phyloP scores from a whole-genome alignment of 1,284 basidiomycete species.

The Kwoniella shivajii region DNA sequence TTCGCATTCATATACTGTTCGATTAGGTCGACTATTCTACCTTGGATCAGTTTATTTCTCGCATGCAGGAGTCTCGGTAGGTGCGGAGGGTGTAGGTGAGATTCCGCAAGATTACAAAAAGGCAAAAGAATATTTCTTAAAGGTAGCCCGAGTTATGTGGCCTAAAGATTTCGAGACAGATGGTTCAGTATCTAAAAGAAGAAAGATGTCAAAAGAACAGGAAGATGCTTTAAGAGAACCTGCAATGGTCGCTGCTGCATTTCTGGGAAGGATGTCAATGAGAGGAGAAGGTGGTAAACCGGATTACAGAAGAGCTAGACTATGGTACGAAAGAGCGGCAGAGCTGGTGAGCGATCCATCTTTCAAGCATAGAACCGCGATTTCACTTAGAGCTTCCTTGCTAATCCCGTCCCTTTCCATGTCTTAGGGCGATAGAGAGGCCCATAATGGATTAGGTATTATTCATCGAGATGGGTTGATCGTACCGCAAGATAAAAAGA shows the following conservation, averaged over 20 bases:
- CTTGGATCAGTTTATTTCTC: conserved; percentile 81
- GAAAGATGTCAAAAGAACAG: conserved; percentile 59
- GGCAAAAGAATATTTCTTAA: conserved; percentile 77
- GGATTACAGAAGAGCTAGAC: conserved; percentile 74
- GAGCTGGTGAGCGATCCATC: conserved; percentile 56
- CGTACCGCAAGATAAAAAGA: conserved; percentile 53
- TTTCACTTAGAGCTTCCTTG: background rate
- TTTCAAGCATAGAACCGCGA: background rate
- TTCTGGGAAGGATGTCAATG: conserved; percentile 89
- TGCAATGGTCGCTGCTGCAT: conserved; percentile 72
- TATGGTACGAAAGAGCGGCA: conserved; percentile 91
- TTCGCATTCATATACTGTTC: conserved; percentile 79
- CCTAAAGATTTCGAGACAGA: conserved; percentile 64
- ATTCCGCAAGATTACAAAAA: conserved; percentile 72
- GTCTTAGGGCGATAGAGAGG: conserved; percentile 77
- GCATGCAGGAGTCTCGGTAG: conserved; percentile 73
- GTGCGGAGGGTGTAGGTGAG: conserved; percentile 82
- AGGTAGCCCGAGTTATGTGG: conserved; percentile 81
- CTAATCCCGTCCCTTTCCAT: background rate
- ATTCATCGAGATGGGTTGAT: conserved; percentile 90
- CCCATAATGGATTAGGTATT: conserved; percentile 84
- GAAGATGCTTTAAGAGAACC: conserved; percentile 67
- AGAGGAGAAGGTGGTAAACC: conserved; percentile 87
- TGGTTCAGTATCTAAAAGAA: conserved; percentile 52
- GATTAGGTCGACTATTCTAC: conserved; percentile 90